These are phyloP conservation scores for Scutellaria baicalensis DNA, from an alignment of 257 asterid species.

Conservation along the genomic window DNA sequence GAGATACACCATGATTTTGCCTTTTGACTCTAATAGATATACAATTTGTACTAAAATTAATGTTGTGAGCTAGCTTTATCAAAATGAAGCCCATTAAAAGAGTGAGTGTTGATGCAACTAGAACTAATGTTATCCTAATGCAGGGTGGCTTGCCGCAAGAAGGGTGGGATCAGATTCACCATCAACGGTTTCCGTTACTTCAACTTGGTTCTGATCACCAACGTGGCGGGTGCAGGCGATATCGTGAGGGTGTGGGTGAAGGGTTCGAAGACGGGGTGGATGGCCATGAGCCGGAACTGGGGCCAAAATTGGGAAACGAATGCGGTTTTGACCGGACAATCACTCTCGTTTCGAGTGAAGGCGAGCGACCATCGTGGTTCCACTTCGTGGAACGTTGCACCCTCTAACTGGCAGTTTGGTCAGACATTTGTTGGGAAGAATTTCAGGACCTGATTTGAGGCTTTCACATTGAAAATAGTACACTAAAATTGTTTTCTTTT, in stretches of 20 bases:
- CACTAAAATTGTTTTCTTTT: neutral
- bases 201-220: slow-evolving; percentile 56
- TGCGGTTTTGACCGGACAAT: slow-evolving; percentile 36
- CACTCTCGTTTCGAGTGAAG: slow-evolving; percentile 60
- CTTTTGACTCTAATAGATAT: too few relatives aligned
- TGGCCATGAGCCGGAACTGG: slow-evolving; percentile 69
- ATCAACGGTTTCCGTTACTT: slow-evolving; percentile 64
- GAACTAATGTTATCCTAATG: neutral
- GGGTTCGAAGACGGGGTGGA: slow-evolving; percentile 60
- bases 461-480: neutral
- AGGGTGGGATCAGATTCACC: slow-evolving; percentile 71
- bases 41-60: neutral
- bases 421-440: slow-evolving; percentile 64
- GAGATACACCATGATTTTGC: too few relatives aligned
- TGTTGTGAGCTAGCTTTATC: neutral
- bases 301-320: slow-evolving; percentile 82
- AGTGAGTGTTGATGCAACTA: neutral
- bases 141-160: slow-evolving; percentile 54
- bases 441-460: slow-evolving; percentile 26
- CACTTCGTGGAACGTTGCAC: slow-evolving; percentile 56
- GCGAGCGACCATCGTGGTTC: slow-evolving; percentile 54
- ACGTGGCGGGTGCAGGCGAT: slow-evolving; percentile 80
- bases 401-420: slow-evolving; percentile 73
- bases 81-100: neutral
- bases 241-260: slow-evolving; percentile 48